phyloP scores from a whole-genome alignment of 1,284 basidiomycete genomes.

The Fomitopsis palustris region DNA sequence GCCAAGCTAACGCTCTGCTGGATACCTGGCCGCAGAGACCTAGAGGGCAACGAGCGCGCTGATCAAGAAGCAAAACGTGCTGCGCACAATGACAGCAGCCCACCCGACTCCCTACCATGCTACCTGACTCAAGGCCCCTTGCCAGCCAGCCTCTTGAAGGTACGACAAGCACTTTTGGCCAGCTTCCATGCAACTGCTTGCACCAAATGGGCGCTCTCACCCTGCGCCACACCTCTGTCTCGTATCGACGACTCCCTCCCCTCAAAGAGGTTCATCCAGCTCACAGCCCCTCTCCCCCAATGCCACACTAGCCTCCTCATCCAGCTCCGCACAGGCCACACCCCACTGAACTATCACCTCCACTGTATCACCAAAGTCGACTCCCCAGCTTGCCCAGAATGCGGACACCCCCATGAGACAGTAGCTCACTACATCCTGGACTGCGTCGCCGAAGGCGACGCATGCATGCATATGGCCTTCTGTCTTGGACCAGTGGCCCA shows the following conservation, averaged over 20 bases:
- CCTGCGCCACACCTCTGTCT: not conserved
- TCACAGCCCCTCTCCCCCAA: not conserved
- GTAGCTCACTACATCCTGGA: slow-evolving; percentile 21
- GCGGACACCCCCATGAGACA: slow-evolving; percentile 13
- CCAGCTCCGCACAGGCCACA: slow-evolving; percentile 22
- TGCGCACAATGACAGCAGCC: slow-evolving; percentile 7
- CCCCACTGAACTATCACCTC: slow-evolving; percentile 22
- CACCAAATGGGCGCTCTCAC: slow-evolving; percentile 8
- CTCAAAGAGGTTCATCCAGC: not conserved
- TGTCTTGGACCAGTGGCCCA: not conserved
- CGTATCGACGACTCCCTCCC: slow-evolving; percentile 12
- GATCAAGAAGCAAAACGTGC: slow-evolving; percentile 16
- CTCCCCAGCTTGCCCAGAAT: slow-evolving; percentile 21
- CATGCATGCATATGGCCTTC: not conserved
- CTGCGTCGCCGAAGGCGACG: slow-evolving; percentile 10
- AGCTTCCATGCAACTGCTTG: not conserved
- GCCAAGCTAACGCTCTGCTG: slow-evolving; percentile 10
- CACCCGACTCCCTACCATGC: not conserved
- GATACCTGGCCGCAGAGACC: slow-evolving; percentile 16
- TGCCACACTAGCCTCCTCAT: not conserved
- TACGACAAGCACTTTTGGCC: slow-evolving; percentile 1
- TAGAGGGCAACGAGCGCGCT: slow-evolving; percentile 19
- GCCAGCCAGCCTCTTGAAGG: slow-evolving; percentile 7
- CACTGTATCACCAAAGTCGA: slow-evolving; percentile 15
- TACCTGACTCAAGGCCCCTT: slow-evolving; percentile 9